phyloP scores from a whole-genome alignment of 495 filamentous ascomycete genomes.

The Apodospora peruviana region DNA sequence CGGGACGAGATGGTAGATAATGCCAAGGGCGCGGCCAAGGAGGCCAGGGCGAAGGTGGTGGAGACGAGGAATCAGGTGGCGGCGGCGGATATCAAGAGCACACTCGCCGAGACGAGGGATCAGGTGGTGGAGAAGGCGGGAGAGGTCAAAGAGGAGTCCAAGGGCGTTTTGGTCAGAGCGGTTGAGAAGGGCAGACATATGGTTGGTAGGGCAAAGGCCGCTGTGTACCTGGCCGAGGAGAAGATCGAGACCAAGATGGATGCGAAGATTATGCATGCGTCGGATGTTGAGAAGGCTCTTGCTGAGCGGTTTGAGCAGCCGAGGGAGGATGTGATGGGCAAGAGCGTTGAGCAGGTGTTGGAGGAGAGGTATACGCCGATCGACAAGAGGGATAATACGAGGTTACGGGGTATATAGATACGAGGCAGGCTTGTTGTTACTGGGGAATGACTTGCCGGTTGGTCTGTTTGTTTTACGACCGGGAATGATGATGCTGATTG shows the following conservation, averaged over 20 bases:
- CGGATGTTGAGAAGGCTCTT: constrained; percentile 40
- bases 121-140: constrained; percentile 9
- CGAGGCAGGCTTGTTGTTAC: too few species aligned
- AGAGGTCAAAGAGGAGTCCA: constrained; percentile 17
- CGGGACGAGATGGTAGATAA: background rate
- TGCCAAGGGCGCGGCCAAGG: background rate
- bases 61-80: background rate
- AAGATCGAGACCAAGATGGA: constrained; percentile 5
- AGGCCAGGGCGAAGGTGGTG: background rate
- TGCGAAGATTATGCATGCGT: constrained; percentile 23
- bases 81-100: background rate
- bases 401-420: constrained; percentile 15
- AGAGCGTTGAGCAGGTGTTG: constrained; percentile 39
- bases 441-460: too few species aligned
- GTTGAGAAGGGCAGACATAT: constrained; percentile 27
- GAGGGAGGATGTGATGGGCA: constrained; percentile 21
- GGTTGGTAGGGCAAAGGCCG: constrained; percentile 18
- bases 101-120: background rate
- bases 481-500: too few species aligned
- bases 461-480: too few species aligned
- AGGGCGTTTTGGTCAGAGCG: constrained; percentile 2
- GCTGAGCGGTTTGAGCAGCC: constrained; percentile 39
- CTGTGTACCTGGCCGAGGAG: constrained; percentile 12
- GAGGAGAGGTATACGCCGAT: constrained; percentile 43
- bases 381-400: constrained; percentile 32